phyloP scores from a whole-genome alignment of 2,329 filamentous ascomycete species.

The Trichoderma sp. region DNA sequence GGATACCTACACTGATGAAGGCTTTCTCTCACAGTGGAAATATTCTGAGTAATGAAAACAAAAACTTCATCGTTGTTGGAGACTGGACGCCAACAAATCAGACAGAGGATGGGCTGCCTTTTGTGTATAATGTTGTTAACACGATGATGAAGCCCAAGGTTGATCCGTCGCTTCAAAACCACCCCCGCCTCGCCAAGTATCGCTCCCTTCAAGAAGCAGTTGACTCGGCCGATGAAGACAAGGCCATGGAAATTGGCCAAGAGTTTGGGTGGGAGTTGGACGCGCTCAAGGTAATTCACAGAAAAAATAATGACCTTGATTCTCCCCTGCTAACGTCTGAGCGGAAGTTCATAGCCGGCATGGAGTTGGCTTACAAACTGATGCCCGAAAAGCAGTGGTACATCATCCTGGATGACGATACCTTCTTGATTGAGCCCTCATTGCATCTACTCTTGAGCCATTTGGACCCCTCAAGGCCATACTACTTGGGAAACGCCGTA shows the following conservation, averaged over 20 bases:
- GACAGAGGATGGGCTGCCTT: constrained; percentile 35
- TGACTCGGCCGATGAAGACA: constrained; percentile 39
- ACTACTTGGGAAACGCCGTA: constrained; percentile 59
- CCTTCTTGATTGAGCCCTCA: constrained; percentile 53
- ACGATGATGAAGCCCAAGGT: constrained; percentile 38
- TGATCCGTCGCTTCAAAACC: constrained; percentile 29
- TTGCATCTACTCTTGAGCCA: constrained; percentile 51
- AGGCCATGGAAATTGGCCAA: constrained; percentile 41
- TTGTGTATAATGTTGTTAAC: constrained; percentile 43
- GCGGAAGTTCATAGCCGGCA: constrained; percentile 53
- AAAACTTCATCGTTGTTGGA: constrained; percentile 50
- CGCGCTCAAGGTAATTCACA: constrained; percentile 47
- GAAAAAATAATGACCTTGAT: neutral
- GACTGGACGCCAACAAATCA: constrained; percentile 48
- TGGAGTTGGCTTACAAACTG: constrained; percentile 52
- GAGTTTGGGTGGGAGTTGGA: constrained; percentile 52
- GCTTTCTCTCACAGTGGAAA: constrained; percentile 41
- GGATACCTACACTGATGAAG: constrained; percentile 49
- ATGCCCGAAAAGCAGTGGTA: constrained; percentile 61
- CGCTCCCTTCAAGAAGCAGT: constrained; percentile 42
- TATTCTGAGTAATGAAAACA: constrained; percentile 40
- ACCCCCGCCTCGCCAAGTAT: constrained; percentile 45
- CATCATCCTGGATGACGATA: constrained; percentile 59
- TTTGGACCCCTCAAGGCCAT: constrained; percentile 47
- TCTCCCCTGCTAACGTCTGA: neutral